These are phyloP conservation scores for Ballota nigra DNA, from an alignment of 257 asterid species.

Conservation along the genomic window DNA sequence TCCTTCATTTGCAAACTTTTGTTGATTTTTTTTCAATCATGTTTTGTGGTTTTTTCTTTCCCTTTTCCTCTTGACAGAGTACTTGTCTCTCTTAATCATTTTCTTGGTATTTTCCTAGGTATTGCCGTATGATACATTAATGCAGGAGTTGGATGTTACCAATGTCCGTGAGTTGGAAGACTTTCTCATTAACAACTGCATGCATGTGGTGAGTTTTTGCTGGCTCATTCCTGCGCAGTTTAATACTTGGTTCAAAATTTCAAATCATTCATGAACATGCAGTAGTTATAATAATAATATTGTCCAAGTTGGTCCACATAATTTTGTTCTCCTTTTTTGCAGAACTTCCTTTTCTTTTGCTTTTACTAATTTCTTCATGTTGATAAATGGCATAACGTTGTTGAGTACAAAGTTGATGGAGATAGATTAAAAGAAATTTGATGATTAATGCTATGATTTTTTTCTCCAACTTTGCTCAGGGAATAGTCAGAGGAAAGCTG, in stretches of 20 bases:
- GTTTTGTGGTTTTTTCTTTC: neutral
- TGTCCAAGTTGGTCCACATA: neutral
- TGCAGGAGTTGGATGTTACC: slow-evolving; percentile 86
- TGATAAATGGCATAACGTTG: neutral
- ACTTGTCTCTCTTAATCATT: neutral
- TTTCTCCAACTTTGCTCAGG: slow-evolving; percentile 47
- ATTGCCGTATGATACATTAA: slow-evolving; percentile 80
- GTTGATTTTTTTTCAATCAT: neutral
- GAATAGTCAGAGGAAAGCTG: slow-evolving; percentile 95
- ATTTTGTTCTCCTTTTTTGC: neutral
- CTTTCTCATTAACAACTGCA: slow-evolving; percentile 95
- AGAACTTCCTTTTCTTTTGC: neutral
- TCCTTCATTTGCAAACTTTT: neutral
- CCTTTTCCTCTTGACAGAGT: neutral
- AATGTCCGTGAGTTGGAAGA: slow-evolving; percentile 97
- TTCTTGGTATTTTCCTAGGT: slow-evolving; percentile 45
- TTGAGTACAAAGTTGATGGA: neutral
- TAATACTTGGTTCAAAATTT: neutral
- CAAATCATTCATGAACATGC: slow-evolving; percentile 4
- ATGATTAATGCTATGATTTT: slow-evolving; percentile 12
- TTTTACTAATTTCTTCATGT: neutral
- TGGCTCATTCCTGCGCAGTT: neutral
- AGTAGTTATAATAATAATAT: neutral
- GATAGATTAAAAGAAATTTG: slow-evolving; percentile 7
- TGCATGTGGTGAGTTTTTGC: slow-evolving; percentile 83